Percentiles rank a stretch among this genome's conserved stretches.
Conservation (phyloP, 2,329 filamentous ascomycete genomes). For the Sclerotinia subarctica region DNA sequence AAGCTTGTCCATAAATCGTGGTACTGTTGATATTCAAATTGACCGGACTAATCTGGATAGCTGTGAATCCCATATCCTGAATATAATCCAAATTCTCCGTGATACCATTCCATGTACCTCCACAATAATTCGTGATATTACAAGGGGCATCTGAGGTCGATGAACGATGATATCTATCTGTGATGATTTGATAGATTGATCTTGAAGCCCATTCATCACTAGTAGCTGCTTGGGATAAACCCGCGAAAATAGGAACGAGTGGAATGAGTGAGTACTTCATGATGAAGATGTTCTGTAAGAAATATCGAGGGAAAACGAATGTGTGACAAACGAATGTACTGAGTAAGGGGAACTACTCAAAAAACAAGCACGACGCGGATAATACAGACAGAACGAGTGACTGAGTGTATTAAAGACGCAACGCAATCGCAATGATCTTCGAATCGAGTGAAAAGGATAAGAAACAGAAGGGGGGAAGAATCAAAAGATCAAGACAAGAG, state of each 20-base stretch:
- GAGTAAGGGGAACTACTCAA: constrained; percentile 7
- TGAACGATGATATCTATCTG: constrained; percentile 44
- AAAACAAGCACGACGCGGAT: background rate
- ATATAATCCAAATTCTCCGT: constrained; percentile 45
- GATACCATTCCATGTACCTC: constrained; percentile 45
- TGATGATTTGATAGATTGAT: constrained; percentile 20
- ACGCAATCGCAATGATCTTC: background rate
- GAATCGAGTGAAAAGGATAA: background rate
- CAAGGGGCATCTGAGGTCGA: constrained; percentile 36
- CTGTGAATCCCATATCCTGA: constrained; percentile 29
- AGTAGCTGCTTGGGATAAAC: constrained; percentile 13
- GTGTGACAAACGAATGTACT: constrained; percentile 1
- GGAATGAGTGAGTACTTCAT: constrained; percentile 18
- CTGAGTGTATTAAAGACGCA: background rate
- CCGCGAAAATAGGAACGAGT: constrained; percentile 5
- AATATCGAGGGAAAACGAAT: background rate
- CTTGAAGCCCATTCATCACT: constrained; percentile 16
- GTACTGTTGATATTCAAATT: constrained; percentile 40
- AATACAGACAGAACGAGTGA: constrained; percentile 2
- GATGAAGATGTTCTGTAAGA: background rate
- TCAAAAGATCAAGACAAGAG: background rate
- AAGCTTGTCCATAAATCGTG: constrained; percentile 25
- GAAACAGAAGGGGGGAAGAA: background rate
- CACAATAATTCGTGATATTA: constrained; percentile 44
- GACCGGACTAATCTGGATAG: constrained; percentile 46